Base-by-base conservation (phyloP, 331 rosid species). In the Stylosanthes scabra region DNA sequence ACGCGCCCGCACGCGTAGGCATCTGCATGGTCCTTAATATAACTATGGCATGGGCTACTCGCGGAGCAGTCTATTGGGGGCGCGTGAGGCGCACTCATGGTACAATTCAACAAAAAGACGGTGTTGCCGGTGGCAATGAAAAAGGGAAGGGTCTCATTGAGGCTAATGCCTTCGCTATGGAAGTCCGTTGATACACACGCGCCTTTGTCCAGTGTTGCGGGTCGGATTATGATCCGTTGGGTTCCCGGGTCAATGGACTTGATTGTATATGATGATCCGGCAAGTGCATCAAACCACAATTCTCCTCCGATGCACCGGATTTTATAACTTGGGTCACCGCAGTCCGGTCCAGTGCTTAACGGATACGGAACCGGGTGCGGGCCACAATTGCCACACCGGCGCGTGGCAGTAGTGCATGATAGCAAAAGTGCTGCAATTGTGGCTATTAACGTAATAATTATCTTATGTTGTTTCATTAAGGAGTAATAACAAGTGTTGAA, bases 361-460 rank as follows among this genome's bases (percentile, higher is more conserved):
- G 91, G 88, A 47, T 75, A 86, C 0, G 88, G 86, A 46, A 84
- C 91, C 7, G 80, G 58, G 13, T 4, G 65, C 3, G 50, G 61
- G 42, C 89, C 87, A 1, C 89, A 85, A 34, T 77, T 72, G 1
- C 50, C 42, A 11, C 89, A 86, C 1, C 51, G 63, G 2, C 45
- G 64, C 13, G 28, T 12, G 11, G 14, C 62, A 9, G 14, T 58
- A 2, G 75, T 39, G 39, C 34, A 72, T 51, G 77, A 57, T 34
- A 80, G 71, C 66, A 77, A 13, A 28, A 72, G 9, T 49, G 59
- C 39, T 15, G 13, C 68, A 1, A 20, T 46, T 34, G 77, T 72
- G 54, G 73, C 63, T 41, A 61, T 61, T 67, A 72, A 9, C 57
- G 55, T 72, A 34, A 69, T 41, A 67, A 25, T n/a, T n/a, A n/a